These are phyloP conservation scores for Mortierella sp. DNA, from an alignment of 371 early-diverging fungal genomes.

Conservation along the genomic window DNA sequence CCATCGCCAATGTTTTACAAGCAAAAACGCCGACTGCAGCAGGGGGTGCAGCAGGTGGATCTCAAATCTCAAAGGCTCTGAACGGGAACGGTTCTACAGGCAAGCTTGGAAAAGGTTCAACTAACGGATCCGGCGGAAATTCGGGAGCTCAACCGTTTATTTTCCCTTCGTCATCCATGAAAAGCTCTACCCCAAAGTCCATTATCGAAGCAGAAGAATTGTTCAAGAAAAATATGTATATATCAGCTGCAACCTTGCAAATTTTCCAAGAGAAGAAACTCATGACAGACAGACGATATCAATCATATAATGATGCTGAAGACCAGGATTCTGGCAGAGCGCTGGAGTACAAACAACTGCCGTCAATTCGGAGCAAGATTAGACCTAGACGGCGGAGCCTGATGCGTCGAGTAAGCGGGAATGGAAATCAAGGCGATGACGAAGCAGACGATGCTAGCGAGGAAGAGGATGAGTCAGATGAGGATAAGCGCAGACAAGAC, in stretches of 20 bases:
- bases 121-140: constrained; percentile 18
- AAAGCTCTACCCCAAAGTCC: constrained; percentile 63
- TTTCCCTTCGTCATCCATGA: constrained; percentile 60
- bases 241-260: constrained; percentile 72
- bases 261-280: constrained; percentile 65
- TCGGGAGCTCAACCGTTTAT: constrained; percentile 57
- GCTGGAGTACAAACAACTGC: constrained; percentile 37
- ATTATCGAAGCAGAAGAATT: constrained; percentile 72
- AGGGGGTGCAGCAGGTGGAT: constrained; percentile 11
- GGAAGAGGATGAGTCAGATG: constrained; percentile 28
- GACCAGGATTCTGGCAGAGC: constrained; percentile 44
- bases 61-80: constrained; percentile 15
- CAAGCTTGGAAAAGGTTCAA: constrained; percentile 27
- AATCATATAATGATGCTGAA: constrained; percentile 30
- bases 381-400: constrained; percentile 30
- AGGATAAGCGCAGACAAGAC: constrained; percentile 4
- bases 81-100: constrained; percentile 23
- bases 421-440: constrained; percentile 40
- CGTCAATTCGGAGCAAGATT: constrained; percentile 25
- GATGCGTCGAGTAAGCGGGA: constrained; percentile 33
- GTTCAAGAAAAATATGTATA: constrained; percentile 70
- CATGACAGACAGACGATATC: constrained; percentile 60
- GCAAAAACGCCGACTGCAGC: constrained; percentile 20
- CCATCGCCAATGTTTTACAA: constrained; percentile 30
- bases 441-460: constrained; percentile 26